phyloP scores from a whole-genome alignment of 116 monocot genomes.

The Thalassia testudinum region DNA sequence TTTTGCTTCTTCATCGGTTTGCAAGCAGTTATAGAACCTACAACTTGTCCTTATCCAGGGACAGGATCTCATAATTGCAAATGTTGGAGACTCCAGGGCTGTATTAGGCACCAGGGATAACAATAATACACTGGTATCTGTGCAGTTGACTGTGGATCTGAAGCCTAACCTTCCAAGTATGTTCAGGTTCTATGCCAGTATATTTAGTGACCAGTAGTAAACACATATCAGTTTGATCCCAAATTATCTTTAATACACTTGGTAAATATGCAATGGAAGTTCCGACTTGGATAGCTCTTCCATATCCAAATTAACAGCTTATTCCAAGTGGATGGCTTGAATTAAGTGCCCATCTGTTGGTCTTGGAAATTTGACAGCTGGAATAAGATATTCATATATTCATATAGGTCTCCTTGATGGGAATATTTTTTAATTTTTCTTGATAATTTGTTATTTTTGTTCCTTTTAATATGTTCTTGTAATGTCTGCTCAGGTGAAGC shows the following conservation, averaged over 20 bases:
- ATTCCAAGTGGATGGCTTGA: too few species aligned
- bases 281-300: background rate
- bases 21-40: slow-evolving; percentile 12
- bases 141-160: slow-evolving; percentile 79
- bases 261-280: background rate
- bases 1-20: slow-evolving; percentile 14
- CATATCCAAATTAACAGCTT: background rate
- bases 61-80: slow-evolving; percentile 78
- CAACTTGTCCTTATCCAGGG: slow-evolving; percentile 42
- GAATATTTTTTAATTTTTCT: too few species aligned
- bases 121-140: slow-evolving; percentile 55
- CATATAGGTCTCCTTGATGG: too few species aligned
- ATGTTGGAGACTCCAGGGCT: slow-evolving; percentile 85
- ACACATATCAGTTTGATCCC: background rate
- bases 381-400: too few species aligned
- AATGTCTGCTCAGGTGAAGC: slow-evolving; percentile 41
- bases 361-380: too few species aligned
- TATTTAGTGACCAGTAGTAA: background rate
- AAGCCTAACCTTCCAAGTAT: slow-evolving; percentile 87
- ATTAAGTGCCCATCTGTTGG: too few species aligned
- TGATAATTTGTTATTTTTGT: too few species aligned
- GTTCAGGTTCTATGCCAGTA: background rate
- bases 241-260: background rate
- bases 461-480: background rate
- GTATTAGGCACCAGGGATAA: slow-evolving; percentile 56